These are phyloP conservation scores for Hygrocybe punicea DNA, from an alignment of 768 basidiomycete genomes.

Conservation along the genomic window DNA sequence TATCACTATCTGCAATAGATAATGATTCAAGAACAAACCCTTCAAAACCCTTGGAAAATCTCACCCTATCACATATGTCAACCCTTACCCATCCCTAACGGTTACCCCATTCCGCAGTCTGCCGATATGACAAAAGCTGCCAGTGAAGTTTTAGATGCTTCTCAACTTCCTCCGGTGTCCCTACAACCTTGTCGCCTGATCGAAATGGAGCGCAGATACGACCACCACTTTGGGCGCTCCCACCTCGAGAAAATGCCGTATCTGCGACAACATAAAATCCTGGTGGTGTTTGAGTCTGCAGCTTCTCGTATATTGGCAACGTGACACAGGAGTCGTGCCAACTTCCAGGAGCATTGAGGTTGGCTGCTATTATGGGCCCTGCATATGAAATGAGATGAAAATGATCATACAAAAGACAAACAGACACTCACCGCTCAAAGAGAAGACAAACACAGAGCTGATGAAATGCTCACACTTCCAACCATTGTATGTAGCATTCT, in stretches of 20 bases:
- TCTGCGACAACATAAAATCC: constrained; percentile 39
- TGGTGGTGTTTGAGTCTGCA: constrained; percentile 24
- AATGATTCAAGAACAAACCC: too few species aligned
- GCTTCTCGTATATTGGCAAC: constrained; percentile 37
- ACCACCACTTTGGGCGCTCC: constrained; percentile 2
- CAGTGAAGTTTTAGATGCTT: constrained; percentile 28
- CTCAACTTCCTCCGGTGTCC: constrained; percentile 17
- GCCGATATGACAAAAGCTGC: constrained; percentile 43
- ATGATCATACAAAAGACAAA: not conserved
- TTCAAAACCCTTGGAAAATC: too few species aligned
- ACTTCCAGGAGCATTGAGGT: constrained; percentile 39
- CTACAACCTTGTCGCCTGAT: constrained; percentile 20
- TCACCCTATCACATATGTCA: too few species aligned
- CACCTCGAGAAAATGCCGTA: constrained; percentile 39
- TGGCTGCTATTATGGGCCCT: constrained; percentile 36
- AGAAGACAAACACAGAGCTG: constrained; percentile 34
- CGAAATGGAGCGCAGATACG: constrained; percentile 41
- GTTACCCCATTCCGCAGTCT: constrained; percentile 56
- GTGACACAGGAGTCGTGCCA: constrained; percentile 43
- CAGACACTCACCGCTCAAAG: constrained; percentile 17
- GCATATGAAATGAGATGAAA: not conserved
- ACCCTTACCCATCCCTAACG: too few species aligned
- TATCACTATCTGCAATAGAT: too few species aligned
- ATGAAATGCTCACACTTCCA: constrained; percentile 43
- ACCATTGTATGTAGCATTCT: constrained; percentile 45